Percentiles rank a stretch among this genome's conserved stretches.
Conservation (phyloP, 1,139 yeast genomes). For the Hanseniaspora uvarum region DNA sequence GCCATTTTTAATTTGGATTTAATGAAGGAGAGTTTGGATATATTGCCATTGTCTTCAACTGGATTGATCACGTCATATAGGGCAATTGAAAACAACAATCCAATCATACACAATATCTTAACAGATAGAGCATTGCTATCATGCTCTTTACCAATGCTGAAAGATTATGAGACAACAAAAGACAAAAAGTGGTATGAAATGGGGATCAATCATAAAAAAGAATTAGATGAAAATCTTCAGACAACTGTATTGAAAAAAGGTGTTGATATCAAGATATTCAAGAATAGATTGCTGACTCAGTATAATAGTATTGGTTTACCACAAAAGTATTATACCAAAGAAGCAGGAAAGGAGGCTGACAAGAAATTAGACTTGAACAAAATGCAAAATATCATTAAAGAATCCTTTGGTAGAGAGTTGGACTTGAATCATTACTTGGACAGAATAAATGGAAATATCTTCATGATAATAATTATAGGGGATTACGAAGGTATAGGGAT, state of each 20-base stretch:
- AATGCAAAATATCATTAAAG: slow-evolving; percentile 55
- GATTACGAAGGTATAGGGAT: slow-evolving; percentile 95
- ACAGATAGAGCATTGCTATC: slow-evolving; percentile 91
- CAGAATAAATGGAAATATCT: slow-evolving; percentile 55
- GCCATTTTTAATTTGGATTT: slow-evolving; percentile 31
- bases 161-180: slow-evolving; percentile 29
- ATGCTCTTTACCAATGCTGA: slow-evolving; percentile 76
- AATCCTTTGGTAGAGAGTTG: slow-evolving; percentile 66
- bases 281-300: slow-evolving; percentile 27
- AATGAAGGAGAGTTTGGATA: slow-evolving; percentile 31
- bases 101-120: slow-evolving; percentile 74
- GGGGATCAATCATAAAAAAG: slow-evolving; percentile 21
- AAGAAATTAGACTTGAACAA: slow-evolving; percentile 44
- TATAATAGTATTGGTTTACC: slow-evolving; percentile 28
- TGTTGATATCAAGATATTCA: slow-evolving; percentile 47
- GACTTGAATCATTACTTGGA: slow-evolving; percentile 53
- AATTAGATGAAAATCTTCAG: slow-evolving; percentile 20
- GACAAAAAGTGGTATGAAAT: slow-evolving; percentile 6
- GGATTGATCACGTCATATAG: slow-evolving; percentile 34
- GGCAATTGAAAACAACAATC: slow-evolving; percentile 40
- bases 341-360: slow-evolving; percentile 1
- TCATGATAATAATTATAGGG: slow-evolving; percentile 75
- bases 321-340: background rate
- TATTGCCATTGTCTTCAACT: slow-evolving; percentile 33
- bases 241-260: slow-evolving; percentile 81